A percentile compares a stretch with the other conserved stretches of the same genome.
Conservation (phyloP, 495 filamentous ascomycete genomes). For the Penicillium cosmopolitanum region DNA sequence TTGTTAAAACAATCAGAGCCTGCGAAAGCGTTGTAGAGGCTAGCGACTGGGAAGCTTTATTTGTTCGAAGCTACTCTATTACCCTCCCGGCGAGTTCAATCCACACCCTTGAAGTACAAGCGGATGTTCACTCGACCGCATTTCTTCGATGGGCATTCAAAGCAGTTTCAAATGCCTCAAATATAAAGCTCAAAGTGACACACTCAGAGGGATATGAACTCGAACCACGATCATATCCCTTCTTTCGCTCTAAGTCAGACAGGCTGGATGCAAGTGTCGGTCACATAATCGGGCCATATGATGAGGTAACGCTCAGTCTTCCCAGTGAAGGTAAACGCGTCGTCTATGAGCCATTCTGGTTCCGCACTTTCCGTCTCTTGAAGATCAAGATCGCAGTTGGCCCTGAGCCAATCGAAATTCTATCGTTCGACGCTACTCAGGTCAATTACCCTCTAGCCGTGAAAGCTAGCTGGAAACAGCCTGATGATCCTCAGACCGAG, state of each 20-base stretch:
- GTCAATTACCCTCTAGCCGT: constrained; percentile 39
- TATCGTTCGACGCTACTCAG: constrained; percentile 28
- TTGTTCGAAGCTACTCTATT: constrained; percentile 13
- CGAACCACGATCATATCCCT: constrained; percentile 41
- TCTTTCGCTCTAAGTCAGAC: constrained; percentile 40
- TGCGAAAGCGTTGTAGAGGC: constrained; percentile 24
- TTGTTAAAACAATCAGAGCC: constrained; percentile 25
- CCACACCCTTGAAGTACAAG: constrained; percentile 40
- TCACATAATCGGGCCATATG: constrained; percentile 40
- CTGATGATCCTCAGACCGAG: constrained; percentile 15
- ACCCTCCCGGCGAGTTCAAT: constrained; percentile 24
- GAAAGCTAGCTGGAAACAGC: constrained; percentile 32
- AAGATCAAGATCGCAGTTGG: constrained; percentile 32
- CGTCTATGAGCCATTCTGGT: constrained; percentile 45
- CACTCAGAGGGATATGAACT: constrained; percentile 48
- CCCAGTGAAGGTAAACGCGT: constrained; percentile 5
- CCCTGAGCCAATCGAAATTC: constrained; percentile 18
- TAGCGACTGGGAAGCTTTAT: constrained; percentile 26
- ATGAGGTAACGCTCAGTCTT: constrained; percentile 28
- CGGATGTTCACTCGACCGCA: constrained; percentile 41
- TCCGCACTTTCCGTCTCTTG: constrained; percentile 42
- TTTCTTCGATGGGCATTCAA: constrained; percentile 40
- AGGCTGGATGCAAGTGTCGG: constrained; percentile 34
- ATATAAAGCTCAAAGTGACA: constrained; percentile 35
- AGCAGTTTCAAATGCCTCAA: constrained; percentile 12